Base-by-base conservation (phyloP, 306 rosid species). In the Erythrophleum fordii region DNA sequence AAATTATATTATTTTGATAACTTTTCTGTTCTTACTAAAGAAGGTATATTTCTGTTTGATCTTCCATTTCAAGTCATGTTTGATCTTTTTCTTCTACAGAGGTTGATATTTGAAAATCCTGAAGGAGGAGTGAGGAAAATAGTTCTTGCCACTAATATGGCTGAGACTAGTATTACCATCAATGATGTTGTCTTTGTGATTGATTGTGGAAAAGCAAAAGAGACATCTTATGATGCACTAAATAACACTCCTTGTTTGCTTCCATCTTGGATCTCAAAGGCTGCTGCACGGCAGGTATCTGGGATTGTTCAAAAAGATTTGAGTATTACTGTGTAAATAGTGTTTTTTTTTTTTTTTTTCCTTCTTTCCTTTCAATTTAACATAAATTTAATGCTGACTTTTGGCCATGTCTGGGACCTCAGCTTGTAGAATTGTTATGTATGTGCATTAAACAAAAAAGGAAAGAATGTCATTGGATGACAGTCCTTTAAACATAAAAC, bases 191-290 rank as follows among this genome's bases (percentile, higher is more conserved):
- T 93, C 78, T 93, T 89, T 84, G 98, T 96, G 78, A 83, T 96
- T 65, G 99, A 96, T 81, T 92, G 97, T 76, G 99, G 99, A 70
- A 96, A 93, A 89, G 98, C 99, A 28, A 96, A 96, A 85, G 99
- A 96, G 88, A 93, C 98, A 46, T 96, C 99, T 28, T 96, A 96
- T 84, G 99, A 96, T 37, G 98, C 98, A 58, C 87, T 96, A 77
- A 96, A 96, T 76, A 93, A 96, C 86, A 96, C 99, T 84, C 98
- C 99, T 85, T 96, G 99, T 89, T 86, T 96, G 81, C 98, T 96
- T 88, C 98, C 97, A 42, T 88, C 98, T 68, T 93, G 99, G 99
- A 93, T 96, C 87, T 96, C 99, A 69, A 93, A 96, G 91, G 99
- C 91, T 87, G 88, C 97, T 79, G 90, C 97, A 41, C 94, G 87